These are phyloP conservation scores for Ceriops zippeliana DNA, from an alignment of 345 rosid species.

Conservation along the genomic window DNA sequence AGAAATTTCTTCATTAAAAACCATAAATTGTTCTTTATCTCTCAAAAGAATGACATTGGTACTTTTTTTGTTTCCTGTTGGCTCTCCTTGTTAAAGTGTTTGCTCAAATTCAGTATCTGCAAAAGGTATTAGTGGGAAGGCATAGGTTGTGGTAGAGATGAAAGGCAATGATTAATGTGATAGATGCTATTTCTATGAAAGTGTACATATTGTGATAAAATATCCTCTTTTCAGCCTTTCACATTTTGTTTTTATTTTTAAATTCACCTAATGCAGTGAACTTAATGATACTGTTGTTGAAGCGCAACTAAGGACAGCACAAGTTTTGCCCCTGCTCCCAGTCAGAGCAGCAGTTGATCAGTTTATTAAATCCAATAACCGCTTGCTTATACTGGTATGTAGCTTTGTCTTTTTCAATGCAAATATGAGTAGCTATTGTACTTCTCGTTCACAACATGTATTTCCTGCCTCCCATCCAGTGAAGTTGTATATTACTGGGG, in stretches of 20 bases:
- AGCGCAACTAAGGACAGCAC: slow-evolving; percentile 52
- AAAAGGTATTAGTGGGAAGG: too few relatives aligned
- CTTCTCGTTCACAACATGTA: background rate
- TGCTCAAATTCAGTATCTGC: background rate
- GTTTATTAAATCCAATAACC: slow-evolving; percentile 36
- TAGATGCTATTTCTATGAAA: too few relatives aligned
- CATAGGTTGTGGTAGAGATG: too few relatives aligned
- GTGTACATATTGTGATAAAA: too few relatives aligned
- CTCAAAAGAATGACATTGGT: too few relatives aligned
- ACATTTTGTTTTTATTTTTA: background rate
- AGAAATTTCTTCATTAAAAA: background rate
- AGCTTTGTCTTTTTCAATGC: background rate
- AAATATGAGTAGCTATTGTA: background rate
- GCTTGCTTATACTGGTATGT: slow-evolving; percentile 50
- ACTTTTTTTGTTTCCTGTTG: background rate
- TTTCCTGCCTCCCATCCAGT: background rate
- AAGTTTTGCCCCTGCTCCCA: slow-evolving; percentile 51
- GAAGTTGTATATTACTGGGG: background rate
- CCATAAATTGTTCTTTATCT: background rate
- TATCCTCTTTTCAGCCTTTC: too few relatives aligned
- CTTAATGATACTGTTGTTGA: slow-evolving; percentile 59
- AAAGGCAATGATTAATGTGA: too few relatives aligned
- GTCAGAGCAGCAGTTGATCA: slow-evolving; percentile 33
- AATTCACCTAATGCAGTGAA: slow-evolving; percentile 34
- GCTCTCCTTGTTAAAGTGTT: background rate